A percentile compares a stretch with the other conserved stretches of the same genome.
Conservation (phyloP, 1,284 basidiomycete species). For the Puccinia novopanici region DNA sequence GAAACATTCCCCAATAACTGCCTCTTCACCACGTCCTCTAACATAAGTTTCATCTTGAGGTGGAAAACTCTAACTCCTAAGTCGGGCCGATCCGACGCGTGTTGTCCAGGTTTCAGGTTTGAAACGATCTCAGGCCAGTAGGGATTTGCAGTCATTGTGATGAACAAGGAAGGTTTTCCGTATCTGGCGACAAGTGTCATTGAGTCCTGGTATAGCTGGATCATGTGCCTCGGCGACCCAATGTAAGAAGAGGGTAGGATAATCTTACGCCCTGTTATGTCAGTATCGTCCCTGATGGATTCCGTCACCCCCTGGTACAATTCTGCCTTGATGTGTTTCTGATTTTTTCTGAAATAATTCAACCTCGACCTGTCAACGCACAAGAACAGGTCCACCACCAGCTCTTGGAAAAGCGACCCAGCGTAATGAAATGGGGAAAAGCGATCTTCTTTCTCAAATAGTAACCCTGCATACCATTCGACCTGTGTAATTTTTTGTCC, state of each 20-base stretch:
- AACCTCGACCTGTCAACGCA: neutral
- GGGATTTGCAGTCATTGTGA: slow-evolving; percentile 61
- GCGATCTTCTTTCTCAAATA: neutral
- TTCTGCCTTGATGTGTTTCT: too few species aligned
- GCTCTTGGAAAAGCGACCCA: slow-evolving; percentile 9
- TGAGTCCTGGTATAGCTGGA: slow-evolving; percentile 60
- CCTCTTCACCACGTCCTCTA: neutral
- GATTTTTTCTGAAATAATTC: too few species aligned
- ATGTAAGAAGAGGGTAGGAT: slow-evolving; percentile 60
- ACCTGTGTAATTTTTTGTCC: too few species aligned
- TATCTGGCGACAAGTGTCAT: slow-evolving; percentile 58
- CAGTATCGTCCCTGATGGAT: slow-evolving; percentile 8
- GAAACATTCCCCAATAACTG: neutral
- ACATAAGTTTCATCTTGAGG: neutral
- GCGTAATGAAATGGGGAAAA: neutral
- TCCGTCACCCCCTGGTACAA: too few species aligned
- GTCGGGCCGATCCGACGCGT: neutral
- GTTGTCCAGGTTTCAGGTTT: neutral
- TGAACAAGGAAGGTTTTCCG: slow-evolving; percentile 54
- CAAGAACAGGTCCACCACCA: neutral
- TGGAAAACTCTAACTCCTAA: neutral
- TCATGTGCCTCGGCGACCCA: slow-evolving; percentile 58
- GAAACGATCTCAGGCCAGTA: neutral
- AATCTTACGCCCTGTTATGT: slow-evolving; percentile 53
- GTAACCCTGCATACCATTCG: slow-evolving; percentile 14